Evolutionary conservation across 306 rosid genomes (phyloP), one percentile per base, ranked within the genome.

Genomic region (Prunus dulcis): DNA sequence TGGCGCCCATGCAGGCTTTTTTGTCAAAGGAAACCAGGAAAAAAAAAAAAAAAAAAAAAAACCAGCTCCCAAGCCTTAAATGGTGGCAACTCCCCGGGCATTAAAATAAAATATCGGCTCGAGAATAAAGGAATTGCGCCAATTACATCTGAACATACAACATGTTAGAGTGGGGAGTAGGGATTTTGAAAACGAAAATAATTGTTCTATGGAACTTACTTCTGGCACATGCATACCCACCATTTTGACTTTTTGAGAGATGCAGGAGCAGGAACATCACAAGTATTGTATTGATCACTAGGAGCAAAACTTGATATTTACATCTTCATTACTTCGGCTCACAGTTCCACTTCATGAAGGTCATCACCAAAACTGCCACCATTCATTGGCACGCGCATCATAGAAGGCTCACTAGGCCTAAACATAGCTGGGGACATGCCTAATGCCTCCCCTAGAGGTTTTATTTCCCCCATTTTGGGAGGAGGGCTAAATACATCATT

Each of bases 341-440:
- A 91, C 78, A 91, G 96, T 80, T 91, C 96, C 87, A 90, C 98
- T 85, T 91, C 97, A 25, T 90, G 94, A 72, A 94, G 97, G 74
- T 85, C 93, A 43, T 83, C 96, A 38, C 90, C 90, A 79, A 82
- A 80, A 84, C 83, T 83, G 73, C 92, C 72, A n/a, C 79, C 86
- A 47, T 64, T 89, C 60, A 56, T 74, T 41, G 84, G 83, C 6
- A 72, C 12, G 1, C 14, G 87, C 84, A 80, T 75, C 23, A 15
- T 12, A 82, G 92, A 74, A 43, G 83, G 80, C 30, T 83, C 88
- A 45, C 79, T 71, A 1, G 91, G 85, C 84, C 80, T 78, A 78
- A 52, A 91, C 13, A 76, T 45, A 4, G 88, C 76, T 1, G 93
- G 84, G n/a, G 91, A 78, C 81, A 82, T 72, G 72, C 90, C 84